Conservation (phyloP, 2,329 filamentous ascomycete species). For the Sporothrix schenckii region DNA sequence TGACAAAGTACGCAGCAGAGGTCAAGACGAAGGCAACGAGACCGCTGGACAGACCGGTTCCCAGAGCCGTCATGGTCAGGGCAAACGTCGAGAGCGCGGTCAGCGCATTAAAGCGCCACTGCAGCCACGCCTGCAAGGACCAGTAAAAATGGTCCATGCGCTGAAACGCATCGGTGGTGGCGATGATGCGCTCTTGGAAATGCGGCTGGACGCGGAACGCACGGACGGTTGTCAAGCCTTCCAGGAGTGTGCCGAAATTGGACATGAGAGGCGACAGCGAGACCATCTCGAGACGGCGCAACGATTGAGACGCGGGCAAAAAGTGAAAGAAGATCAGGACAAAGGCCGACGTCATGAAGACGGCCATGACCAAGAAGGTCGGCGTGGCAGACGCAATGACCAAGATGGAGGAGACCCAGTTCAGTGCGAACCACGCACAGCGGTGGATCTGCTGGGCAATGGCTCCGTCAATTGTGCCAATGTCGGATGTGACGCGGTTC, state of each 20-base stretch:
- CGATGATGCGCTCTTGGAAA: constrained; percentile 79
- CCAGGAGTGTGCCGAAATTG: constrained; percentile 85
- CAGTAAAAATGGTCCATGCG: constrained; percentile 97
- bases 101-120: constrained; percentile 73
- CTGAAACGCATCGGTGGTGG: constrained; percentile 84
- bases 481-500: constrained; percentile 89
- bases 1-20: constrained; percentile 69
- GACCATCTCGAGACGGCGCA: constrained; percentile 85
- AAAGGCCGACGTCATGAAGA: constrained; percentile 68
- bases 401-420: constrained; percentile 70
- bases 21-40: constrained; percentile 82
- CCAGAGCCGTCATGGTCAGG: constrained; percentile 73
- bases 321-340: constrained; percentile 75
- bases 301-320: constrained; percentile 78
- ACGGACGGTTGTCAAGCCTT: constrained; percentile 83
- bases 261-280: constrained; percentile 87
- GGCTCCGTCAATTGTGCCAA: constrained; percentile 85
- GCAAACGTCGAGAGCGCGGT: constrained; percentile 74
- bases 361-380: constrained; percentile 71
- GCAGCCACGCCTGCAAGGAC: constrained; percentile 83
- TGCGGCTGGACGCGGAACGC: constrained; percentile 77
- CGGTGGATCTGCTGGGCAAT: constrained; percentile 73
- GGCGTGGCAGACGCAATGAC: constrained; percentile 83
- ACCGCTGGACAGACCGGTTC: constrained; percentile 73
- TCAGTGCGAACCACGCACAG: constrained; percentile 70